Evolutionary conservation across 306 rosid species (phyloP).

Genomic region (Oemleria cerasiformis): DNA sequence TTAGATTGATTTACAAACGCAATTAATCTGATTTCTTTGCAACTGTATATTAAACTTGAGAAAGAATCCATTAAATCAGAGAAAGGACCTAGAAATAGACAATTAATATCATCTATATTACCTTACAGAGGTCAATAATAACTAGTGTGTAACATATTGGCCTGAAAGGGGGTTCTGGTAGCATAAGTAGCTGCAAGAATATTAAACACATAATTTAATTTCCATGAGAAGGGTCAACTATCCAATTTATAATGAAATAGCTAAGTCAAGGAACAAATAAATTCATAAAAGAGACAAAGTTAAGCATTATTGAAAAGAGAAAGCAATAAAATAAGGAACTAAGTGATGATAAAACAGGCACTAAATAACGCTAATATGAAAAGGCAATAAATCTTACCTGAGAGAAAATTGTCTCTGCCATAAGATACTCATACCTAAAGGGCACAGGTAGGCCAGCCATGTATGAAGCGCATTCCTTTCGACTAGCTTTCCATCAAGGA

Average conservation of each 20-base stretch:
- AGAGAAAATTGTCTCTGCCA: constrained; percentile 99
- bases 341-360: neutral
- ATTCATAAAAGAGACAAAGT: neutral
- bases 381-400: constrained; percentile 52
- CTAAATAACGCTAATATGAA: neutral
- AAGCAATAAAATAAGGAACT: neutral
- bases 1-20: constrained; percentile 25
- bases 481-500: constrained; percentile 96
- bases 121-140: constrained; percentile 97
- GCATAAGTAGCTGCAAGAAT: constrained; percentile 80
- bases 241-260: neutral
- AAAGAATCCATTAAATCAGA: neutral
- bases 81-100: constrained; percentile 23
- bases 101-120: constrained; percentile 28
- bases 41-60: too few species aligned
- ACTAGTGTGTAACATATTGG: constrained; percentile 88
- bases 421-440: constrained; percentile 92
- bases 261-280: neutral
- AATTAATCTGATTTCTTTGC: too few species aligned
- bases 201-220: constrained; percentile 15
- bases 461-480: constrained; percentile 97
- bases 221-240: neutral
- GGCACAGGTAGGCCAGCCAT: constrained; percentile 95
- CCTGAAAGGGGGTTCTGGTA: constrained; percentile 94
- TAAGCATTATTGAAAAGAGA: neutral